Conservation (phyloP, 139 green algal species). For the Gonium pectorale region DNA sequence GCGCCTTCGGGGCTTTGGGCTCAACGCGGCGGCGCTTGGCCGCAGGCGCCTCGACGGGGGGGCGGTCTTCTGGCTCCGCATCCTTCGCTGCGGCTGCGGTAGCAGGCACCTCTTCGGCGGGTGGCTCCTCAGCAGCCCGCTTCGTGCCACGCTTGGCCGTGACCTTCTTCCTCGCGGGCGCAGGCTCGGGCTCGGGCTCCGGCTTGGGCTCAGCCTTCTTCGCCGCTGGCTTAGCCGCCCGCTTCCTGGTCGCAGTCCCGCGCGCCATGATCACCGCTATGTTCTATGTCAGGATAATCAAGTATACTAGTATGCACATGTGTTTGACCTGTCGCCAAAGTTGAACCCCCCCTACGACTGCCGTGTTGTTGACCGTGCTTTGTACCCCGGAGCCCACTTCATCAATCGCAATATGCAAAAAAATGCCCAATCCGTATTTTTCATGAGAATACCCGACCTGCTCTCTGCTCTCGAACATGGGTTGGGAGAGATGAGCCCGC, state of each 20-base stretch:
- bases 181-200: too few species aligned
- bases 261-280: neutral
- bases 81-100: neutral
- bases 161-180: neutral
- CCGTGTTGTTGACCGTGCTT: too few species aligned
- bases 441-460: too few species aligned
- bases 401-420: too few species aligned
- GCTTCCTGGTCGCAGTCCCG: neutral
- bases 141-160: constrained; percentile 18
- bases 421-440: too few species aligned
- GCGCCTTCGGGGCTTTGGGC: neutral
- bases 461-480: too few species aligned
- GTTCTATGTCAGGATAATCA: too few species aligned
- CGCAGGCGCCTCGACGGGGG: neutral
- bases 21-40: constrained; percentile 18
- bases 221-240: constrained; percentile 2
- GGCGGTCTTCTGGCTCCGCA: neutral
- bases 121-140: constrained; percentile 11
- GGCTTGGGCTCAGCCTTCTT: neutral
- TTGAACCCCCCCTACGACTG: too few species aligned
- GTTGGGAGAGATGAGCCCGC: too few species aligned
- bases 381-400: too few species aligned
- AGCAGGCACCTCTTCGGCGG: neutral
- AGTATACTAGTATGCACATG: too few species aligned
- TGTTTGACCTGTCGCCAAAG: too few species aligned